A percentile compares a stretch with the other conserved stretches of the same genome.
Conservation (phyloP, 495 filamentous ascomycete species). For the Trichocladium antarcticum region DNA sequence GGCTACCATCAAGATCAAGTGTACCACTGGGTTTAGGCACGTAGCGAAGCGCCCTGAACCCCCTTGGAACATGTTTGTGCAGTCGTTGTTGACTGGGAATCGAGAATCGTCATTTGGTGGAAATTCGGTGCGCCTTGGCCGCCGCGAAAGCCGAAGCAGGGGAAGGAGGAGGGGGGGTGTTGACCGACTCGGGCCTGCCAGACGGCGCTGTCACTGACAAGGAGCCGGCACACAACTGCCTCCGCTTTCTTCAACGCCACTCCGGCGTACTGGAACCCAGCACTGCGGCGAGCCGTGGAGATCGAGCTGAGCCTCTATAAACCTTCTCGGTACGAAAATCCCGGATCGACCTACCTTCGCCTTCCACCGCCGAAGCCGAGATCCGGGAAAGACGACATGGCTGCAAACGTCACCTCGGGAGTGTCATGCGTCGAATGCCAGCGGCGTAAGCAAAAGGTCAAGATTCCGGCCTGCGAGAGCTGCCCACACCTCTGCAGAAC, state of each 20-base stretch:
- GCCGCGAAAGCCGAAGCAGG: neutral
- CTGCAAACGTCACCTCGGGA: neutral
- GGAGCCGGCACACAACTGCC: neutral
- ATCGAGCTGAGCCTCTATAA: neutral
- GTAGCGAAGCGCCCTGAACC: neutral
- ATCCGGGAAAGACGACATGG: constrained; percentile 1
- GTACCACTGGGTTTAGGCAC: neutral
- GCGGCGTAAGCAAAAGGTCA: constrained; percentile 35
- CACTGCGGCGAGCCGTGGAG: neutral
- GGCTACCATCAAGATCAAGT: neutral
- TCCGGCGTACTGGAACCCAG: neutral
- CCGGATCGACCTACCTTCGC: too few species aligned
- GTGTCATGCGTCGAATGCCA: constrained; percentile 33
- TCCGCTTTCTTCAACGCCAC: constrained; percentile 1
- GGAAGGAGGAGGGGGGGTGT: neutral
- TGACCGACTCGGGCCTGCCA: neutral
- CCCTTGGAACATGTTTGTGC: neutral
- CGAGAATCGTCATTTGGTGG: constrained; percentile 4
- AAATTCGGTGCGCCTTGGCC: neutral
- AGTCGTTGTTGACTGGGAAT: neutral
- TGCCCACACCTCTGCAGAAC: neutral
- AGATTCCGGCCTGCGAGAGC: neutral
- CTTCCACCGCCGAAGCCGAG: too few species aligned
- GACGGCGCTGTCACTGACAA: neutral
- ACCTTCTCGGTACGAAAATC: neutral